Evolutionary conservation across 352 stramenopile species (phyloP).

Genomic region (Pseudoperonospora humuli): DNA sequence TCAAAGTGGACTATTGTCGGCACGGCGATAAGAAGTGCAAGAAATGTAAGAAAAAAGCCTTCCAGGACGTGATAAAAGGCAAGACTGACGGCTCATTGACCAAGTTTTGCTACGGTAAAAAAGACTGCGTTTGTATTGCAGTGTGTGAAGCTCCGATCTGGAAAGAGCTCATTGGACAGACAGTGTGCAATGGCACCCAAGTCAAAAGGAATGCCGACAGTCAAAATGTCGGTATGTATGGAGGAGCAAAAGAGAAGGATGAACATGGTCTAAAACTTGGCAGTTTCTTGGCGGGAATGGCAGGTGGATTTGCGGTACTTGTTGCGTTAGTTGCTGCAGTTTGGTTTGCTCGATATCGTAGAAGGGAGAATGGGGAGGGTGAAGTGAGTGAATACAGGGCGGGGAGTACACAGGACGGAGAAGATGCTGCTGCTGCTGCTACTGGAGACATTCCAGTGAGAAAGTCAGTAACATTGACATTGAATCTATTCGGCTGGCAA

Average conservation of each 20-base stretch:
- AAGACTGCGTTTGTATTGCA: constrained; percentile 31
- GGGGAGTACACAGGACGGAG: constrained; percentile 3
- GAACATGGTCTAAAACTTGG: constrained; percentile 3
- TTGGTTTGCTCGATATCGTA: constrained; percentile 15
- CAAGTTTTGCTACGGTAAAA: constrained; percentile 30
- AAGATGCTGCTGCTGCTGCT: constrained; percentile 1
- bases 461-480: constrained; percentile 10
- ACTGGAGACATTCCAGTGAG: constrained; percentile 9
- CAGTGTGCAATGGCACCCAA: constrained; percentile 24
- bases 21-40: constrained; percentile 25
- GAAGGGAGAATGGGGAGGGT: background rate
- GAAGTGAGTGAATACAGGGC: constrained; percentile 1
- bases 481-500: constrained; percentile 52
- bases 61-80: constrained; percentile 25
- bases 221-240: constrained; percentile 22
- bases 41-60: constrained; percentile 16
- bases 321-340: constrained; percentile 24
- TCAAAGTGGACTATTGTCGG: constrained; percentile 32
- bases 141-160: constrained; percentile 34
- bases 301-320: constrained; percentile 29
- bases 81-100: constrained; percentile 27
- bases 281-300: constrained; percentile 17
- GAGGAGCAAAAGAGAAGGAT: constrained; percentile 1
- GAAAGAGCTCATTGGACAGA: constrained; percentile 20
- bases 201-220: constrained; percentile 18